Evolutionary conservation across 805 yeast species (phyloP).

Genomic region (Saccharomyces eubayanus): DNA sequence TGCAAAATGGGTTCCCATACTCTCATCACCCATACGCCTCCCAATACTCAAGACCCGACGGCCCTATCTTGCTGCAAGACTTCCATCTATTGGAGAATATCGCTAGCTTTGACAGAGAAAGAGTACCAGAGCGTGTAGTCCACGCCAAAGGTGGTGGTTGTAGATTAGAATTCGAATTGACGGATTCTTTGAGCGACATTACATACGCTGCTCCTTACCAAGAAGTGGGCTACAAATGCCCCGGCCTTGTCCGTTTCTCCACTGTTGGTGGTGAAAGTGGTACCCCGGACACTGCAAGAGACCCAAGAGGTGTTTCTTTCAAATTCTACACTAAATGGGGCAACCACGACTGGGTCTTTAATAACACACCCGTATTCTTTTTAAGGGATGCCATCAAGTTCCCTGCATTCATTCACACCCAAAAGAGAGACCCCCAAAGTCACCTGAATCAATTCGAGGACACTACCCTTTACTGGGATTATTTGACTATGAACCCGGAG

Average conservation of each 20-base stretch:
- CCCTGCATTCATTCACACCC: conserved; percentile 84
- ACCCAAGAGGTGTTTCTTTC: conserved; percentile 78
- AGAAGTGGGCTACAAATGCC: conserved; percentile 35
- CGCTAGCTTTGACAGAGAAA: conserved; percentile 55
- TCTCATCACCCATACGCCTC: conserved; percentile 46
- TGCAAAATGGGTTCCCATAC: conserved; percentile 49
- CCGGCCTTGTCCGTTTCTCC: conserved; percentile 46
- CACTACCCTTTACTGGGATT: conserved; percentile 51
- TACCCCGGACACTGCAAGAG: conserved; percentile 75
- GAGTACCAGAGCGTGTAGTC: conserved; percentile 60
- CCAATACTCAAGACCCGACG: conserved; percentile 45
- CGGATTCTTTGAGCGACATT: conserved; percentile 48
- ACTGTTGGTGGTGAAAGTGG: conserved; percentile 85
- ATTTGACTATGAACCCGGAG: conserved; percentile 46
- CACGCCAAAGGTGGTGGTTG: conserved; percentile 65
- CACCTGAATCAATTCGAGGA: conserved; percentile 39
- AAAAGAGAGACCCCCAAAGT: conserved; percentile 65
- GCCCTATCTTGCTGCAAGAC: conserved; percentile 54
- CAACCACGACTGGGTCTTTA: conserved; percentile 75
- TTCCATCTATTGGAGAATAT: conserved; percentile 47
- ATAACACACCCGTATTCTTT: conserved; percentile 81
- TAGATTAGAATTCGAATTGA: conserved; percentile 48
- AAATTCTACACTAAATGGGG: conserved; percentile 81
- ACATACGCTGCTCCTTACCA: conserved; percentile 39
- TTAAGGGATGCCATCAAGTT: conserved; percentile 70